A percentile compares a stretch with the other conserved stretches of the same genome.
These are phyloP conservation scores for Peziza echinospora DNA, from an alignment of 495 filamentous ascomycete genomes.

Conservation along the genomic window DNA sequence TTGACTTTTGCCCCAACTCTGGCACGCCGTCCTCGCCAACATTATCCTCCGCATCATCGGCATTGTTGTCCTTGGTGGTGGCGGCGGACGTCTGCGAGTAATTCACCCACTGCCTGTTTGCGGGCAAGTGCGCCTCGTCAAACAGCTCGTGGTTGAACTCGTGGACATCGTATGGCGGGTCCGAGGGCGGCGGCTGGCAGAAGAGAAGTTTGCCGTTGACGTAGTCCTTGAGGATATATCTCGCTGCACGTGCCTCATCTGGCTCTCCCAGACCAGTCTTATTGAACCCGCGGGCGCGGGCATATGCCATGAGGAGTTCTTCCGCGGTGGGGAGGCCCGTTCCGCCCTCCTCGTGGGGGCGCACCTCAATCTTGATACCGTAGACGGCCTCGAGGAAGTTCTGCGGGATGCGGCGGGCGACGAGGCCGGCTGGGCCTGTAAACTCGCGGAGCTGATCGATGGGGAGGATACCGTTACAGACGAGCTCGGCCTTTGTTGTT, in stretches of 20 bases:
- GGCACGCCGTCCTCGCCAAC: constrained; percentile 26
- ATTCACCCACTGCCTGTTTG: constrained; percentile 5
- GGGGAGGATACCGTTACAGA: constrained; percentile 84
- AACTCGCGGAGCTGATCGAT: constrained; percentile 95
- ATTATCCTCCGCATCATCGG: constrained; percentile 23
- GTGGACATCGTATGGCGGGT: constrained; percentile 38
- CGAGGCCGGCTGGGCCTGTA: constrained; percentile 65
- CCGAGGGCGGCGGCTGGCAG: constrained; percentile 66
- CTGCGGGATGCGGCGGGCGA: constrained; percentile 82
- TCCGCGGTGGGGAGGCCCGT: constrained; percentile 72
- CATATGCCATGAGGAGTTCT: constrained; percentile 72
- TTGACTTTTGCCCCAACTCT: constrained; percentile 41
- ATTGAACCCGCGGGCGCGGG: constrained; percentile 67
- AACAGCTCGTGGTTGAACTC: constrained; percentile 85
- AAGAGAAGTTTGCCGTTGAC: constrained; percentile 89
- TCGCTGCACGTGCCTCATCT: constrained; percentile 77
- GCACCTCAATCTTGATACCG: constrained; percentile 64
- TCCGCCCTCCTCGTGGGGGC: constrained; percentile 80
- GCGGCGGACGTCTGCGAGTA: constrained; percentile 32
- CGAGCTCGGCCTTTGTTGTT: constrained; percentile 86
- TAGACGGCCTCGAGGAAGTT: constrained; percentile 78
- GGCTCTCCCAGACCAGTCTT: constrained; percentile 74
- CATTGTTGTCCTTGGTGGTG: constrained; percentile 20
- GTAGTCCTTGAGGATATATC: constrained; percentile 88
- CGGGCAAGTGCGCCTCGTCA: constrained; percentile 52